These are phyloP conservation scores for Colletotrichum ledebouriae DNA, from an alignment of 2,329 filamentous ascomycete species.

Conservation along the genomic window DNA sequence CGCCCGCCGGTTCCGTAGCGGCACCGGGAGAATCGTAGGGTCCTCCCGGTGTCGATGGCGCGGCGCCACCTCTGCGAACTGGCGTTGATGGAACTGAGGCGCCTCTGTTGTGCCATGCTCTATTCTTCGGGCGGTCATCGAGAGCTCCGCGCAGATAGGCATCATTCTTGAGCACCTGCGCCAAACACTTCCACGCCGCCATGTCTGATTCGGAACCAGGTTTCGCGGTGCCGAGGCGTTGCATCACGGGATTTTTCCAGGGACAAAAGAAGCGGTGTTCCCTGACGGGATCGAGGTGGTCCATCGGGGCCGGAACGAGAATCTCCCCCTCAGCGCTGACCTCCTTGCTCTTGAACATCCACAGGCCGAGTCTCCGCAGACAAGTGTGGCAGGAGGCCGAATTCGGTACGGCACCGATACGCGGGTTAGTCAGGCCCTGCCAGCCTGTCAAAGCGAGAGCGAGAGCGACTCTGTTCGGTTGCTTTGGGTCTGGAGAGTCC, in stretches of 20 bases:
- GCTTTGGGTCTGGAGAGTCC: conserved; percentile 33
- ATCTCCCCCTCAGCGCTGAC: conserved; percentile 67
- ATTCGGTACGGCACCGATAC: conserved; percentile 74
- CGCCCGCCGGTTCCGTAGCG: conserved; percentile 47
- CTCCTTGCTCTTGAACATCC: conserved; percentile 89
- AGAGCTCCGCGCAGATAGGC: conserved; percentile 61
- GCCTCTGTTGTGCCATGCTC: conserved; percentile 39
- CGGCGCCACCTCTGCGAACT: conserved; percentile 27
- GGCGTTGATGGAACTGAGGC: conserved; percentile 37
- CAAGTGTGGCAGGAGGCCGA: conserved; percentile 87
- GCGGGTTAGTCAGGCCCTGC: conserved; percentile 72
- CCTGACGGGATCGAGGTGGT: conserved; percentile 74
- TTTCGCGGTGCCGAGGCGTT: conserved; percentile 59
- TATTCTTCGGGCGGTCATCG: conserved; percentile 43
- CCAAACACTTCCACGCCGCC: conserved; percentile 68
- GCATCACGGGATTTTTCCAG: conserved; percentile 76
- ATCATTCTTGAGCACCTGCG: conserved; percentile 70
- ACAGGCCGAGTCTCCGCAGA: conserved; percentile 88
- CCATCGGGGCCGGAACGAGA: conserved; percentile 72
- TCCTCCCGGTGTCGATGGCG: conserved; percentile 38
- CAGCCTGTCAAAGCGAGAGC: conserved; percentile 80
- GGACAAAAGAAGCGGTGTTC: conserved; percentile 89
- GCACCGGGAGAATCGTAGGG: conserved; percentile 42
- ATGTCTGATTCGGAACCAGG: conserved; percentile 53
- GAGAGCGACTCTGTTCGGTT: conserved; percentile 73